Base-by-base conservation (phyloP, 2,329 filamentous ascomycete genomes). In the Curvularia spicifera region DNA sequence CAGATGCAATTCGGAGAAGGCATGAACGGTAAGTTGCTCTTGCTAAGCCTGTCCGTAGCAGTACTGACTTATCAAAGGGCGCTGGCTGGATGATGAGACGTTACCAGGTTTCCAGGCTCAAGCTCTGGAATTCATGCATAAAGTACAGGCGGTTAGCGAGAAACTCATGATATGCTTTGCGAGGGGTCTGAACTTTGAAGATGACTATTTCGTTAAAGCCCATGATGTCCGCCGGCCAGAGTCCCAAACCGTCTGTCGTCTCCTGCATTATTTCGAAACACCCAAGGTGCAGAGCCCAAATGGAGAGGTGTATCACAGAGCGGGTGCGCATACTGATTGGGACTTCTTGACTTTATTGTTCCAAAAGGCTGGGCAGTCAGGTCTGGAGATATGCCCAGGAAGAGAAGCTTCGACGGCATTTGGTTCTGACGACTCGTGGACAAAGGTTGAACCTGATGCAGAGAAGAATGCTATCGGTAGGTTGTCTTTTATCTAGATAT, bases 261-360 rank as follows among this genome's bases (percentile, higher is more conserved):
- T 86, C 29, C 72, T 89, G 20, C 85, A 87, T 68, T 89, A 89
- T 69, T 77, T 74, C 28, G 75, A 70, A 43, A 71, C 73, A 2
- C 76, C 78, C 1, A 63, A 72, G 31, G 33, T 78, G 72, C 66
- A 77, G 42, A 64, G 76, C 15, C 52, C 61, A 2, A 61, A 56
- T 18, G 63, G 72, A 6, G 75, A 79, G n/a, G 78, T 78, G 0
- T 86, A 83, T 65, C 83, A 85, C 68, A 81, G 87, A 26, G 86
- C 86, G 0, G 87, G 87, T 18, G 84, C 86, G 10, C 87, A 89
- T 68, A 83, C 84, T 0, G 87, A 89, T 69, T 89, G 85, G 84
- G 85, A 83, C 58, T 82, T 88, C 56, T 63, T 89, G 22, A 89
- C 87, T 0, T 75, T 89, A 39, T 78, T 89, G 4, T 89, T 89